Evolutionary conservation across 805 yeast species (phyloP).

Genomic region (Starmerella floricola): DNA sequence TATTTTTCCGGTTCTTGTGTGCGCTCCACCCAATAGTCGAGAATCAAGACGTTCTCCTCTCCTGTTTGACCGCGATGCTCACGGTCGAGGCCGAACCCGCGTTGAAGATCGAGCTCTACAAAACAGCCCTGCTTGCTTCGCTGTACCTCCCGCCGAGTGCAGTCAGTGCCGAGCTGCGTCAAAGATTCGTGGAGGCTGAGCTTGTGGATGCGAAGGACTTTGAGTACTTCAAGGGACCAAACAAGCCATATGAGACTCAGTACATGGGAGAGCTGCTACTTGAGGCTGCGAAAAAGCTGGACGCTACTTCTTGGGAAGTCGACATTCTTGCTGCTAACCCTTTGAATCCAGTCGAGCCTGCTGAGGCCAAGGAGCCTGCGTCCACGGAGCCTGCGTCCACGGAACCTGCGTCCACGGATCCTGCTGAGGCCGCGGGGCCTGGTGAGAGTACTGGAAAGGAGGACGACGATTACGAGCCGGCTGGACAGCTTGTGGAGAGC

Average conservation of each 20-base stretch:
- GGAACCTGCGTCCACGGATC: too few relatives aligned
- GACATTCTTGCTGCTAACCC: conserved; percentile 20
- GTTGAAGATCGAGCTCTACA: conserved; percentile 25
- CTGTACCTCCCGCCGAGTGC: conserved; percentile 14
- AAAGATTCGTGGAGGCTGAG: conserved; percentile 2
- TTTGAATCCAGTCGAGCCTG: background rate
- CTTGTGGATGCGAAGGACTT: background rate
- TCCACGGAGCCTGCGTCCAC: background rate
- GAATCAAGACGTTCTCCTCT: conserved; percentile 36
- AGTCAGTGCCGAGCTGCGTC: conserved; percentile 7
- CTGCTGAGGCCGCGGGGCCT: too few relatives aligned
- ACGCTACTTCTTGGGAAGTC: conserved; percentile 20
- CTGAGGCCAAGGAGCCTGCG: background rate
- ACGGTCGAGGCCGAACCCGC: background rate
- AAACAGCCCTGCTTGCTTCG: conserved; percentile 15
- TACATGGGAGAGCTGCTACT: conserved; percentile 22
- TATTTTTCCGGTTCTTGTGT: conserved; percentile 57
- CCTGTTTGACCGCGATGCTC: conserved; percentile 8
- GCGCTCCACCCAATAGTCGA: conserved; percentile 48
- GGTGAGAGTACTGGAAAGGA: too few relatives aligned
- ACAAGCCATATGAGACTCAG: conserved; percentile 29
- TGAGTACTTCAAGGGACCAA: conserved; percentile 15
- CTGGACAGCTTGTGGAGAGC: background rate
- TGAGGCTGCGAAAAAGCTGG: conserved; percentile 18
- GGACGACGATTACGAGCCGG: background rate